Percentiles rank a stretch among this genome's conserved stretches.
Conservation (phyloP, 768 basidiomycete species). For the Mrakia blollopis region DNA sequence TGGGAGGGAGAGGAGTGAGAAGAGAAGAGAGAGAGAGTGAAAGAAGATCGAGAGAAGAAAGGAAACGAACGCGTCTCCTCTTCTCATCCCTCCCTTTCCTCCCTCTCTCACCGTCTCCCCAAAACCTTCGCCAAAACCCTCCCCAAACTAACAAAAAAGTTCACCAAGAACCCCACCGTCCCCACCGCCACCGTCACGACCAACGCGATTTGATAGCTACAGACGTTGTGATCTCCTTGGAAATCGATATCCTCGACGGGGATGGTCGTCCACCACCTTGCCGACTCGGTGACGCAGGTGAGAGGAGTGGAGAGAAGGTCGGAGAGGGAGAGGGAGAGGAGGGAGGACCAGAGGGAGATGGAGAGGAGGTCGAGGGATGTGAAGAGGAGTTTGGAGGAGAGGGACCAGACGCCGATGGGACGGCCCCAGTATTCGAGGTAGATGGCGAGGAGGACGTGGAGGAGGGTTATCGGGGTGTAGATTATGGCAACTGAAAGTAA, state of each 20-base stretch:
- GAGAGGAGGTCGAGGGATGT: slow-evolving; percentile 83
- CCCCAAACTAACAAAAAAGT: slow-evolving; percentile 22
- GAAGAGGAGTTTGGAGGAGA: slow-evolving; percentile 77
- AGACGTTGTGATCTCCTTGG: slow-evolving; percentile 1
- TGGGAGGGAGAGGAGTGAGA: background rate
- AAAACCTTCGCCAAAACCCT: slow-evolving; percentile 16
- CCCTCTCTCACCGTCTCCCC: background rate
- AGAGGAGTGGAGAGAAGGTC: slow-evolving; percentile 84
- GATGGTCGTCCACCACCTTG: slow-evolving; percentile 68
- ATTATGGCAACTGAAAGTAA: slow-evolving; percentile 59
- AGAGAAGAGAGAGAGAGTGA: background rate
- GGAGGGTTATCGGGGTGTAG: slow-evolving; percentile 72
- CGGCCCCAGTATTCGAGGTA: slow-evolving; percentile 93
- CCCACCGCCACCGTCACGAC: slow-evolving; percentile 25
- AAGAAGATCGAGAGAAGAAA: background rate
- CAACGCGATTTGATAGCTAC: slow-evolving; percentile 22
- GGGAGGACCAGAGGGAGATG: slow-evolving; percentile 90
- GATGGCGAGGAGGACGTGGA: slow-evolving; percentile 78
- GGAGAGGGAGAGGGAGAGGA: slow-evolving; percentile 80
- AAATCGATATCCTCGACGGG: slow-evolving; percentile 39
- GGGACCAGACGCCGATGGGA: slow-evolving; percentile 86
- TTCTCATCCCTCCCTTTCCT: background rate
- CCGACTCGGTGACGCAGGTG: slow-evolving; percentile 61
- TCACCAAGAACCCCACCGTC: slow-evolving; percentile 22
- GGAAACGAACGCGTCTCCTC: background rate